A percentile compares a stretch with the other conserved stretches of the same genome.
Conservation (phyloP, 2,329 filamentous ascomycete genomes). For the Aspergillus sp. region DNA sequence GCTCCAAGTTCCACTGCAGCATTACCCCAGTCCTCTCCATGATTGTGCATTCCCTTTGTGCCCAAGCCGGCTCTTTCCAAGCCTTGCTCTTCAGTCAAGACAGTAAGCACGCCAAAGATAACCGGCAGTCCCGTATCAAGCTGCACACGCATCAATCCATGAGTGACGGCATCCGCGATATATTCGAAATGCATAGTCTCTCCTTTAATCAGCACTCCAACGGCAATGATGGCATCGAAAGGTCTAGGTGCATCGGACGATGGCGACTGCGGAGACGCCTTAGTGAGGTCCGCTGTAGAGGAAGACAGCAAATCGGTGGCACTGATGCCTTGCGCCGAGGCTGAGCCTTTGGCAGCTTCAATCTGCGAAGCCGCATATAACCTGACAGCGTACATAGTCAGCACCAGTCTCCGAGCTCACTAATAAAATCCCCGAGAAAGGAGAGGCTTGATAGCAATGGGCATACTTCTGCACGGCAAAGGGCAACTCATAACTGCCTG, state of each 20-base stretch:
- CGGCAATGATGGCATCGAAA: slow-evolving; percentile 92
- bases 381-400: slow-evolving; percentile 46
- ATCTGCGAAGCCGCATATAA: slow-evolving; percentile 85
- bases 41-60: slow-evolving; percentile 69
- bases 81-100: slow-evolving; percentile 86
- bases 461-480: slow-evolving; percentile 80
- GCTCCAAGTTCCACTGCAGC: slow-evolving; percentile 92
- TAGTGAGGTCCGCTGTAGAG: slow-evolving; percentile 67
- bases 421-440: neutral
- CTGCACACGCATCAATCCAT: slow-evolving; percentile 92
- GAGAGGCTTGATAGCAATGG: neutral
- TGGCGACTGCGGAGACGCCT: slow-evolving; percentile 43
- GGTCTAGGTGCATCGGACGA: slow-evolving; percentile 50
- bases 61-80: slow-evolving; percentile 77
- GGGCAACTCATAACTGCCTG: slow-evolving; percentile 92
- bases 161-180: slow-evolving; percentile 86
- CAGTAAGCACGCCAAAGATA: slow-evolving; percentile 87
- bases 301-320: slow-evolving; percentile 63
- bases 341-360: slow-evolving; percentile 65
- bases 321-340: slow-evolving; percentile 38
- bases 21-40: slow-evolving; percentile 93
- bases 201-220: slow-evolving; percentile 96
- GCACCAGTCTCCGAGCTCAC: neutral
- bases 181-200: slow-evolving; percentile 99
- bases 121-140: slow-evolving; percentile 86